A percentile compares a stretch with the other conserved stretches of the same genome.
Conservation (phyloP, 2,329 filamentous ascomycete genomes). For the Niveomyces coronatus region DNA sequence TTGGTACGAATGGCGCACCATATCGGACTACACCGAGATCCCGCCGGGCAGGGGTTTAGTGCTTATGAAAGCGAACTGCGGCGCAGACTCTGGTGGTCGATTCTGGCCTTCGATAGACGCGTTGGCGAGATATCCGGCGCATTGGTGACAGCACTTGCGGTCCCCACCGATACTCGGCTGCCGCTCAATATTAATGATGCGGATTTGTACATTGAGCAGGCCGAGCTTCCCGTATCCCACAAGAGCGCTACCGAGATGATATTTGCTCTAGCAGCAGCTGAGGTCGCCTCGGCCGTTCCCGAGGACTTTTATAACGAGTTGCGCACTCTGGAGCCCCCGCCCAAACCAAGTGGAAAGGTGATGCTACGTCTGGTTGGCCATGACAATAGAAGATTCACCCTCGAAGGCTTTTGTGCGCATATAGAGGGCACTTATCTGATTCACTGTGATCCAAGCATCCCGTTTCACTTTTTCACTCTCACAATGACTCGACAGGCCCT, state of each 20-base stretch:
- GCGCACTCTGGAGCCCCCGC: slow-evolving; percentile 30
- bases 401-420: slow-evolving; percentile 43
- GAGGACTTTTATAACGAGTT: slow-evolving; percentile 11
- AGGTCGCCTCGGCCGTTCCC: slow-evolving; percentile 42
- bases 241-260: slow-evolving; percentile 48
- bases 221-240: slow-evolving; percentile 39
- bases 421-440: slow-evolving; percentile 46
- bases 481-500: slow-evolving; percentile 46
- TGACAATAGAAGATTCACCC: slow-evolving; percentile 35
- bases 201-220: slow-evolving; percentile 47
- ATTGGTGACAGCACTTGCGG: slow-evolving; percentile 45
- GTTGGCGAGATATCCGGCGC: slow-evolving; percentile 56
- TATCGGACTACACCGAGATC: slow-evolving; percentile 58
- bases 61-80: slow-evolving; percentile 59
- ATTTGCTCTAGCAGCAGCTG: slow-evolving; percentile 46
- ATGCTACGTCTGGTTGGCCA: slow-evolving; percentile 39
- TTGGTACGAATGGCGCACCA: slow-evolving; percentile 58
- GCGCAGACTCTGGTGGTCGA: slow-evolving; percentile 64
- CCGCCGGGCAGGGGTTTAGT: slow-evolving; percentile 37
- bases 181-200: slow-evolving; percentile 54
- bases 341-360: slow-evolving; percentile 20
- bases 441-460: slow-evolving; percentile 47
- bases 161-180: slow-evolving; percentile 42
- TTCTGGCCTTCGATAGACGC: slow-evolving; percentile 58
- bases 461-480: slow-evolving; percentile 48